Base-by-base conservation (phyloP, 257 asterid genomes). In the Petrea volubilis region DNA sequence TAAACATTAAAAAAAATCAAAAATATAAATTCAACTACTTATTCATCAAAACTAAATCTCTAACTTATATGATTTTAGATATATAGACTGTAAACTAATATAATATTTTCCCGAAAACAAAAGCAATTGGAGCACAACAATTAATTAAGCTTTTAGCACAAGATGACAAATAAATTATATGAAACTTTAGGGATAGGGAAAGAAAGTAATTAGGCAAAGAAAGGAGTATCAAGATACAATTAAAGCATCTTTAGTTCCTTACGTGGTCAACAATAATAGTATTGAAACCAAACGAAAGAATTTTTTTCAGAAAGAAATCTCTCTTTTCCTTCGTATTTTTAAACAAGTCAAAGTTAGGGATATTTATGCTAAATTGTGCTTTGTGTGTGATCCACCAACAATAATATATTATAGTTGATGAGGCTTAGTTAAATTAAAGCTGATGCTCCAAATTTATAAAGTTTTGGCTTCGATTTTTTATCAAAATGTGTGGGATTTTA, bases 171-270 rank as follows among this genome's bases (percentile, higher is more conserved):
- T 12, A 24, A 38, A 20, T 6, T 14, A 50, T 7, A 7, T 31
- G 53, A 66, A 50, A 73, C n/a, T 33, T n/a, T 7, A 64, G 15
- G 70, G n/a, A n/a, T n/a, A n/a, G n/a, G 33, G 2, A 38, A 56
- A 34, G 40, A 46, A 64, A 27, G 23, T 41, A 40, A 29, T 38
- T 43, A 41, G 7, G 40, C 6, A 24, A 72, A 28, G 28, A 1
- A 49, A 51, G 21, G 9, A 14, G 21, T 57, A 57, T 12, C 43
- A 13, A 15, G 63, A 57, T 1, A 36, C n/a, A 34, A 34, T 20
- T 11, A 38, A 34, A 36, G 21, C 24, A 20, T 60, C n/a, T 36
- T 36, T 34, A 20, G 10, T 38, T 36, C 51, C 20, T 38, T 36
- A 51, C 27, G 20, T 36, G 31, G 50, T 7, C 31, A 34, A 60